Percentiles rank a stretch among this genome's conserved stretches.
These are phyloP conservation scores for Diospyros kaki DNA, from an alignment of 148 eudicot genomes.

Conservation along the genomic window DNA sequence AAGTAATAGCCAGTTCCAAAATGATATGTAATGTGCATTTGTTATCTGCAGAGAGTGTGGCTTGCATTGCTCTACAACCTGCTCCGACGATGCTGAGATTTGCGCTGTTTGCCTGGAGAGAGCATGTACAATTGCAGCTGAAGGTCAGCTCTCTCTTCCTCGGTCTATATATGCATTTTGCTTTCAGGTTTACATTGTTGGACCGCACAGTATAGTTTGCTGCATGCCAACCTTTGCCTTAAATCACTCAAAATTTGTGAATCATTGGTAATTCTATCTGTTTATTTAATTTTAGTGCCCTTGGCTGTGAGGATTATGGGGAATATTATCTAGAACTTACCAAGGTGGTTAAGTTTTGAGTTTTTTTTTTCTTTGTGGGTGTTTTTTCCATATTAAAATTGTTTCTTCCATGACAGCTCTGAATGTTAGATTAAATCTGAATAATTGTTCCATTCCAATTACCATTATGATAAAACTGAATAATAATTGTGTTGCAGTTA, in stretches of 20 bases:
- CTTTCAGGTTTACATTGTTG: background rate
- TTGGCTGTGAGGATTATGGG: no score
- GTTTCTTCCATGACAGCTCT: no score
- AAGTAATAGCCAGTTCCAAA: background rate
- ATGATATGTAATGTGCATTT: background rate
- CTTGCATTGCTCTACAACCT: constrained; percentile 49
- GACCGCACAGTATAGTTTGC: background rate
- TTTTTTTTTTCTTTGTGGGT: no score
- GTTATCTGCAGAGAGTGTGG: constrained; percentile 66
- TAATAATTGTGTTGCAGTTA: no score
- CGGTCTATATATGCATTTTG: background rate
- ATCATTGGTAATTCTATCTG: background rate
- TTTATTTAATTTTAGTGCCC: background rate
- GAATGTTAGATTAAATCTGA: no score
- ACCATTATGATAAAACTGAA: no score
- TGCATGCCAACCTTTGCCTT: background rate
- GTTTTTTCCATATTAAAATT: background rate
- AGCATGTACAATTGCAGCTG: constrained; percentile 86
- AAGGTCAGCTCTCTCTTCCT: constrained; percentile 44
- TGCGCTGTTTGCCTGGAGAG: constrained; percentile 98
- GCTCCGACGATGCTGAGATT: constrained; percentile 68
- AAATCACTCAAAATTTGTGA: background rate
- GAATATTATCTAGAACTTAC: background rate
- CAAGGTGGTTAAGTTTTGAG: background rate
- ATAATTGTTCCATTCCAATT: no score